Evolutionary conservation across 257 asterid species (phyloP).

Genomic region (Rhazya stricta): DNA sequence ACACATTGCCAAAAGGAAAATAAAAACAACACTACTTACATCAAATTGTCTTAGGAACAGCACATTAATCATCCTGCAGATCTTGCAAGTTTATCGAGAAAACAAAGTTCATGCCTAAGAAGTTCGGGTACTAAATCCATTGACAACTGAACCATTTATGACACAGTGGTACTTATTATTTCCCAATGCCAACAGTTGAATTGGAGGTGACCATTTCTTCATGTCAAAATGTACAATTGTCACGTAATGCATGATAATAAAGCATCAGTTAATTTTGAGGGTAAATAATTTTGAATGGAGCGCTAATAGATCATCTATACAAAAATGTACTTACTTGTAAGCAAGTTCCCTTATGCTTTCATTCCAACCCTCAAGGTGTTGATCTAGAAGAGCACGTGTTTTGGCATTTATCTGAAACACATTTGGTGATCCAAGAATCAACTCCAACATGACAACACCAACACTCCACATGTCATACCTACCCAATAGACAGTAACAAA

Average conservation of each 20-base stretch:
- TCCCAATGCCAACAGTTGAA: neutral
- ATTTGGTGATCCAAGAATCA: constrained; percentile 90
- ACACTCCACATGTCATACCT: constrained; percentile 99
- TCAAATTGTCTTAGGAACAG: neutral
- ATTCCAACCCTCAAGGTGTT: constrained; percentile 87
- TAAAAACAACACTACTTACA: neutral
- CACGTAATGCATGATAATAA: neutral
- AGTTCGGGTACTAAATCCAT: neutral
- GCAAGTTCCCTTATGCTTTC: constrained; percentile 90
- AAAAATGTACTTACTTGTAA: constrained; percentile 57
- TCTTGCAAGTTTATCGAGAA: neutral
- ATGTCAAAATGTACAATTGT: neutral
- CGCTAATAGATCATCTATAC: neutral
- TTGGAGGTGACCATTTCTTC: neutral
- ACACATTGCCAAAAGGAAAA: neutral
- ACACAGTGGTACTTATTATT: neutral
- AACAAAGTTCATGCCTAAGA: neutral
- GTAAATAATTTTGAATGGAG: constrained; percentile 4
- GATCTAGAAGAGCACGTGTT: constrained; percentile 86
- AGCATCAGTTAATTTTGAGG: neutral
- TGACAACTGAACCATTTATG: neutral
- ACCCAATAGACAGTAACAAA: constrained; percentile 20
- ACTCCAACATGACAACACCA: constrained; percentile 87
- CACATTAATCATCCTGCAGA: neutral
- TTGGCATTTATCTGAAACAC: constrained; percentile 78